Percentiles rank a stretch among this genome's conserved stretches.
Evolutionary conservation across 2,329 filamentous ascomycete species (phyloP).

Genomic region (Sporothrix dimorphospora): DNA sequence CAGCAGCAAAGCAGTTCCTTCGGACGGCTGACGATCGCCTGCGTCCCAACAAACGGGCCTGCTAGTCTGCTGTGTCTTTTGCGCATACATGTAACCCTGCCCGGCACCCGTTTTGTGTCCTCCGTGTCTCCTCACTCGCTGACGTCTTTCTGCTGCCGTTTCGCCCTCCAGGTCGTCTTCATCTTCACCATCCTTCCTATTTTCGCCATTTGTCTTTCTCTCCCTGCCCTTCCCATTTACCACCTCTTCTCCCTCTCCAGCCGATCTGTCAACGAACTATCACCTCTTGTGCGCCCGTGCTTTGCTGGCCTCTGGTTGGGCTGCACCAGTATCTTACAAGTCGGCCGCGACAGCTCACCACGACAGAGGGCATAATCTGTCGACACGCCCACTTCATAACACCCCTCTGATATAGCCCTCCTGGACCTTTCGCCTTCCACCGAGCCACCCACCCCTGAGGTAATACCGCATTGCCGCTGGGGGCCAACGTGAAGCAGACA

Average conservation of each 20-base stretch:
- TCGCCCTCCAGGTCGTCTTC: not conserved
- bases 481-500: not conserved
- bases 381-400: conserved; percentile 11
- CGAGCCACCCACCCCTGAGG: conserved; percentile 6
- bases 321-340: not conserved
- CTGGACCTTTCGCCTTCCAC: conserved; percentile 2
- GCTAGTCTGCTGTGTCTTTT: not conserved
- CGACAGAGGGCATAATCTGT: conserved; percentile 10
- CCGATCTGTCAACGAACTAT: not conserved
- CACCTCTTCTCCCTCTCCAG: not conserved
- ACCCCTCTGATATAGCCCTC: conserved; percentile 18
- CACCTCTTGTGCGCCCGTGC: not conserved
- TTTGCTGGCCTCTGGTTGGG: not conserved
- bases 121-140: not conserved
- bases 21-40: conserved; percentile 1
- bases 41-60: conserved; percentile 12
- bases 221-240: not conserved
- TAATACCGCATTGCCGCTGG: conserved; percentile 20
- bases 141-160: conserved; percentile 5
- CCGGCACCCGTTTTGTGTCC: conserved; percentile 15
- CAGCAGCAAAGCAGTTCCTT: not conserved
- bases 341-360: conserved; percentile 9
- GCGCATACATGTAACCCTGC: conserved; percentile 19
- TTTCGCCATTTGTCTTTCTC: not conserved
- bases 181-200: not conserved